Base-by-base conservation (phyloP, 768 basidiomycete genomes). In the Floccularia luteovirens region DNA sequence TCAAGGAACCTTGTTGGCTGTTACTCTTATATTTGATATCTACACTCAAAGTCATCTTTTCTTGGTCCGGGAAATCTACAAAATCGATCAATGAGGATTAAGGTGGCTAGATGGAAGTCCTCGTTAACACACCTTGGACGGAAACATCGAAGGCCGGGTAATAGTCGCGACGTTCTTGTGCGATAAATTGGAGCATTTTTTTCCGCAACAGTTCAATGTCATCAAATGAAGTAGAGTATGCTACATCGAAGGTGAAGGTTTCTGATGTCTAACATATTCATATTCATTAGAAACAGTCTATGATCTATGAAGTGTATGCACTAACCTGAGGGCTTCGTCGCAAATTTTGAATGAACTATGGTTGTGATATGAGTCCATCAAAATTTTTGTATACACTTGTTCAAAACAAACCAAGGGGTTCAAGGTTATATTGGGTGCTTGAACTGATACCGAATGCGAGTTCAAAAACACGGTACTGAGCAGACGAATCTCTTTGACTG, bases 21-120 rank as follows among this genome's bases (percentile, higher is more conserved):
- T 91, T 92, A 48, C 79, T 79, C 66, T 89, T 90, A 67, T 89
- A 92, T 61, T 82, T 88, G 64, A 93, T 92, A 54, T 85, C 80
- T 30, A 82, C 83, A 42, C 73, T 73, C 16, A 90, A 68, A 0
- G 73, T 72, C 72, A 92, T 75, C 58, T 81, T 89, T 43, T 70
- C 70, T 55, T 93, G 90, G 4, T 74, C 84, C 16, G 87, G 82
- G 50, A 90, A 81, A 55, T 90, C 89, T 77, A 56, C 43, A 36
- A 25, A 50, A 24, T 12, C 35, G 46, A 16, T 36, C 45, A 25
- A 33, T 30, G 11, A 39, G 41, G 17, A 44, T 33, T 22, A 40
- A 24, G 33, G 22, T 17, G 24, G 24, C 36, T 14, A 21, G 27
- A 42, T 36, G 19, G 28, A 25, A 22, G 34, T 11, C 20, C 40